Evolutionary conservation across 2,329 filamentous ascomycete genomes (phyloP).

Genomic region (Fusarium oxysporum): DNA sequence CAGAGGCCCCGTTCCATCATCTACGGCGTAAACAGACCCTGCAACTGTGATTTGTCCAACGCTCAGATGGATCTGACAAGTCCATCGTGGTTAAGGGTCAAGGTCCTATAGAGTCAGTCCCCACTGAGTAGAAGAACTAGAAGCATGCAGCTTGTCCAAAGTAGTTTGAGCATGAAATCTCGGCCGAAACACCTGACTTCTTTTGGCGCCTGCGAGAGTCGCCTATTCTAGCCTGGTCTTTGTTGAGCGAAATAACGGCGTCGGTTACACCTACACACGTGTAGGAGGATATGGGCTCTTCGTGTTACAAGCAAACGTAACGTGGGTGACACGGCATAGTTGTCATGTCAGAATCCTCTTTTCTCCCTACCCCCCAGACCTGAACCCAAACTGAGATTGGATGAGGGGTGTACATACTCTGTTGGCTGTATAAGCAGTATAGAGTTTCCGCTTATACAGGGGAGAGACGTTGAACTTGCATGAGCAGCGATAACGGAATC

Average conservation of each 20-base stretch:
- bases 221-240: constrained; percentile 11
- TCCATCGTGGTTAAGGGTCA: constrained; percentile 3
- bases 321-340: constrained; percentile 1
- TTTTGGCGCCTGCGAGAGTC: constrained; percentile 16
- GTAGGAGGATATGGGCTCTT: neutral
- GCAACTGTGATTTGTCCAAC: constrained; percentile 23
- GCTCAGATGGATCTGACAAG: neutral
- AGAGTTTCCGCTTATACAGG: neutral
- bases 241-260: neutral
- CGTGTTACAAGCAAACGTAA: neutral
- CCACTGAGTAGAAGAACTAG: constrained; percentile 23
- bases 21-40: constrained; percentile 8
- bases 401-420: neutral
- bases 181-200: constrained; percentile 40
- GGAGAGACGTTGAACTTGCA: neutral
- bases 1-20: neutral
- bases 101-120: constrained; percentile 3
- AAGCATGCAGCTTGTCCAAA: constrained; percentile 38
- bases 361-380: constrained; percentile 1
- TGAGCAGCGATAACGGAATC: neutral
- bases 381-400: neutral
- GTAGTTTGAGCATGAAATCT: constrained; percentile 33
- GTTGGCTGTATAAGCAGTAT: neutral
- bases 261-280: constrained; percentile 1
- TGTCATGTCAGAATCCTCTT: neutral